Percentiles rank a stretch among this genome's conserved stretches.
These are phyloP conservation scores for Colletotrichum sp. DNA, from an alignment of 2,329 filamentous ascomycete genomes.

Conservation along the genomic window DNA sequence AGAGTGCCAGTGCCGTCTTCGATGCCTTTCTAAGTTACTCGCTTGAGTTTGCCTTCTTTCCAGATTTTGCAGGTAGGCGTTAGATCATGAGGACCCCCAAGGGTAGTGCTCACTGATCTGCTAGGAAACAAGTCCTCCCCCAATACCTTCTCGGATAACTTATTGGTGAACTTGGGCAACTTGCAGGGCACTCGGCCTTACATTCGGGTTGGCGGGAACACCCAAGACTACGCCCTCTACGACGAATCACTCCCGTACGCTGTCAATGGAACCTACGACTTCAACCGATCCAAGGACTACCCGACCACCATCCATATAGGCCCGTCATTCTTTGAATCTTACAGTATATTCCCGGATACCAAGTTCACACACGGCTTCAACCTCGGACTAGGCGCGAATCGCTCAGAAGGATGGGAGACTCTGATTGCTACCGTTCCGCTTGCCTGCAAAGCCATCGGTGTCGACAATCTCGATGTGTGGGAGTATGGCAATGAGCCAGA, in stretches of 20 bases:
- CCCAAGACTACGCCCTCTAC: slow-evolving; percentile 69
- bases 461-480: slow-evolving; percentile 59
- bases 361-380: slow-evolving; percentile 70
- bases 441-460: slow-evolving; percentile 60
- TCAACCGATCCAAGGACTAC: slow-evolving; percentile 59
- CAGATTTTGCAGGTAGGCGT: slow-evolving; percentile 51
- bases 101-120: background rate
- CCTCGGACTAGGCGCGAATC: slow-evolving; percentile 56
- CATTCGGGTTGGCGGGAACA: slow-evolving; percentile 71
- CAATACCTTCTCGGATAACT: slow-evolving; percentile 65
- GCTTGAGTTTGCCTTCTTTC: slow-evolving; percentile 57
- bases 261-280: slow-evolving; percentile 57
- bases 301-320: slow-evolving; percentile 66
- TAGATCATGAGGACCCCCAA: background rate
- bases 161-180: slow-evolving; percentile 61
- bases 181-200: slow-evolving; percentile 62
- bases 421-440: slow-evolving; percentile 59
- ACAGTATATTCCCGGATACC: slow-evolving; percentile 58
- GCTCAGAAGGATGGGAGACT: slow-evolving; percentile 53
- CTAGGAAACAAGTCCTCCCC: slow-evolving; percentile 57
- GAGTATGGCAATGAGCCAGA: slow-evolving; percentile 72
- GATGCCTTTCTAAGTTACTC: slow-evolving; percentile 56
- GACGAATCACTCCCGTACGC: slow-evolving; percentile 55
- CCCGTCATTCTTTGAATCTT: slow-evolving; percentile 68
- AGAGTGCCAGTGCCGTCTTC: slow-evolving; percentile 5